Base-by-base conservation (phyloP, 2,329 filamentous ascomycete species). In the Neurospora sp. region DNA sequence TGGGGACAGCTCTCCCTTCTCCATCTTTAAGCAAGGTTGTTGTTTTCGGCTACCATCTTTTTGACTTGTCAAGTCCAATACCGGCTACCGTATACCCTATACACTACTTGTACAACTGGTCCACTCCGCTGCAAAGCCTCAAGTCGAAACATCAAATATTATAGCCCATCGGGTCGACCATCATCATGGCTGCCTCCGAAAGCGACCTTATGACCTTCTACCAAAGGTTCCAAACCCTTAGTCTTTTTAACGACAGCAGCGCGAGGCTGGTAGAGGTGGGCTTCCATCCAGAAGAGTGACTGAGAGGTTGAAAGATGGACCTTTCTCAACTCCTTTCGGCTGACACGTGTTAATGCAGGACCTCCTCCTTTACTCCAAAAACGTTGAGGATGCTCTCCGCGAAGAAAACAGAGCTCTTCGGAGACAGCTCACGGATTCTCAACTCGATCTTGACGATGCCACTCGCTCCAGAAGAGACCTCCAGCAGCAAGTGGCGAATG, bases 101-200 rank as follows among this genome's bases (percentile, higher is more conserved):
- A 52, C 8, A 46, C 19, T 28, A 52, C 19, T 8, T 52, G 43
- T 5, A 15, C n/a, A 52, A 52, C 19, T 12, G n/a, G 52, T 17
- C 15, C 23, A 71, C 76, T 75, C 68, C 78, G 80, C 71, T 82
- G 77, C 52, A 75, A 80, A 67, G 74, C 80, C 66, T 77, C 81
- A 10, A 78, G 81, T 57, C 91, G 94, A 80, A 95, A 95, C 79
- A 91, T 95, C 73, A 95, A 74, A 80, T 94, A 39, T 94, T 95
- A 81, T 89, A 87, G 80, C 92, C 92, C 38, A 95, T 17, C 28
- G 6, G 52, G 23, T 62, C 17, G 15, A 62, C 23, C 23, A 33
- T 62, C 28, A 36, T 36, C 23, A 62, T 62, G 52, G 28, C 52
- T 62, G 52, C 52, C 28, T 3, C 52, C 23, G 52, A 62, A 10